Percentiles rank a stretch among this genome's conserved stretches.
Conservation (phyloP, 2,329 filamentous ascomycete species). For the Fusarium nodosum region DNA sequence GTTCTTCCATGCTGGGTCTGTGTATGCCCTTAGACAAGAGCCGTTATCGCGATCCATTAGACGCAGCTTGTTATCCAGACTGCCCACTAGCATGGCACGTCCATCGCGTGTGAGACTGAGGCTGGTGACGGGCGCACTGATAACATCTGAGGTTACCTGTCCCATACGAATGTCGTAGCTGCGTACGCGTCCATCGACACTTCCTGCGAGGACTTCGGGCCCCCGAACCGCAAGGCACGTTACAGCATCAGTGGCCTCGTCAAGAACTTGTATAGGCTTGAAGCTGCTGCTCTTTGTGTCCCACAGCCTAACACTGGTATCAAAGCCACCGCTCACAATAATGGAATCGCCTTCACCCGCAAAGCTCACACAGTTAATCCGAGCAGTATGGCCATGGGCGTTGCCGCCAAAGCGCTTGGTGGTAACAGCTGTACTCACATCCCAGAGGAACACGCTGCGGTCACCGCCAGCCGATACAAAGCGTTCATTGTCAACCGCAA, state of each 20-base stretch:
- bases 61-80: conserved; percentile 80
- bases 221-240: conserved; percentile 63
- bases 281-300: conserved; percentile 68
- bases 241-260: conserved; percentile 80
- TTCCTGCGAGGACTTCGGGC: conserved; percentile 76
- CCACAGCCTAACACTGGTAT: conserved; percentile 83
- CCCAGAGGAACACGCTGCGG: conserved; percentile 93
- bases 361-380: conserved; percentile 85
- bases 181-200: conserved; percentile 86
- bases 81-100: conserved; percentile 79
- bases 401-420: conserved; percentile 78
- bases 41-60: conserved; percentile 86
- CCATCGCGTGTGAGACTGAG: conserved; percentile 78
- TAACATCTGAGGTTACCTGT: conserved; percentile 75
- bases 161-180: conserved; percentile 88
- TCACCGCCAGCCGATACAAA: conserved; percentile 93
- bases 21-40: conserved; percentile 79
- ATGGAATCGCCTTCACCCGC: conserved; percentile 81
- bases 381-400: conserved; percentile 72
- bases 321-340: conserved; percentile 79
- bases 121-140: conserved; percentile 81
- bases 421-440: conserved; percentile 85
- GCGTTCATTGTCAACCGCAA: conserved; percentile 81
- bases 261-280: conserved; percentile 79
- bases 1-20: conserved; percentile 70